Evolutionary conservation across 306 rosid species (phyloP).

Genomic region (Mucuna pruriens): DNA sequence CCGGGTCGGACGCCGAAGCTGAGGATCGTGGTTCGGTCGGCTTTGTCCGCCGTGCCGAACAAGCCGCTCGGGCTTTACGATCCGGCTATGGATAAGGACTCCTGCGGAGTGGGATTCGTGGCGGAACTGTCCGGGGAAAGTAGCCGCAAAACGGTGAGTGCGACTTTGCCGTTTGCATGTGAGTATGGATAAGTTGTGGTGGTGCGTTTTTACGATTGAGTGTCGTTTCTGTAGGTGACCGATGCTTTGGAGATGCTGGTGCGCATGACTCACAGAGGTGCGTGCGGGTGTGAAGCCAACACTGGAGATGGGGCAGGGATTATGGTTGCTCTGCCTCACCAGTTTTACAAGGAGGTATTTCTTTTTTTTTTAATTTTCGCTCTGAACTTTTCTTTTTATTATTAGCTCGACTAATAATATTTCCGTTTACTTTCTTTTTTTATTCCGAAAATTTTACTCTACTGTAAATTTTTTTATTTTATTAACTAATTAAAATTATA

Average conservation of each 20-base stretch:
- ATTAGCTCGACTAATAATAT: too few species aligned
- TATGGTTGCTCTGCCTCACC: constrained; percentile 6
- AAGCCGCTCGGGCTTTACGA: constrained; percentile 3
- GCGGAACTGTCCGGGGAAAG: constrained; percentile 6
- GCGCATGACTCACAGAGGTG: constrained; percentile 14
- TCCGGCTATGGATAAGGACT: background rate
- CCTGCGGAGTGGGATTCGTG: background rate
- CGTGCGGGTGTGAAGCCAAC: background rate
- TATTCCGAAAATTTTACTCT: too few species aligned
- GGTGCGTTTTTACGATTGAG: background rate
- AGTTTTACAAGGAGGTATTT: background rate
- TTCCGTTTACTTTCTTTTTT: too few species aligned
- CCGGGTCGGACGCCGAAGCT: background rate
- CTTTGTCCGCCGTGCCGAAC: background rate
- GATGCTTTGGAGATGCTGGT: constrained; percentile 17
- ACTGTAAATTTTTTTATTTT: too few species aligned
- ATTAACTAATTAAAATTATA: too few species aligned
- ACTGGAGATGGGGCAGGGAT: constrained; percentile 11
- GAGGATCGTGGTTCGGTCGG: background rate
- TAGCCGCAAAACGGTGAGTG: background rate
- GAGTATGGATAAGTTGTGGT: background rate
- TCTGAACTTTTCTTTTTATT: too few species aligned
- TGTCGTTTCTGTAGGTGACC: background rate
- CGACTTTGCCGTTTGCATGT: background rate
- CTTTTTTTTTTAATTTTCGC: background rate